Base-by-base conservation (phyloP, 371 early-diverging fungal species). In the Mortierella sp. region DNA sequence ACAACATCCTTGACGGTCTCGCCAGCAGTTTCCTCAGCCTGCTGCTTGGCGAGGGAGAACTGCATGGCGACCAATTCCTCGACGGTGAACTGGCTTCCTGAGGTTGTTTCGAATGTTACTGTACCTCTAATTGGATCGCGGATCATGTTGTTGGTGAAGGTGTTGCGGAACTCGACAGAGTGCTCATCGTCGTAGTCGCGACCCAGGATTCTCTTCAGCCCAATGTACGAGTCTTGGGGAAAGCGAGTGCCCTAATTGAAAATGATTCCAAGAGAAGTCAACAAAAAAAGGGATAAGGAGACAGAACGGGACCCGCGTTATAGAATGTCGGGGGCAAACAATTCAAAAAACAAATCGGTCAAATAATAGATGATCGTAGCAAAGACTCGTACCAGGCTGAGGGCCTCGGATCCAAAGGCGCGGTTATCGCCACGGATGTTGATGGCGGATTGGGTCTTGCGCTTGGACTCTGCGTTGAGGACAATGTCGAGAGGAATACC, bases 41-140 rank as follows among this genome's bases (percentile, higher is more conserved):
- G 96, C 73, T 93, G 87, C 88, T 94, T 95, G 16, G 98, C 98
- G 55, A 97, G 92, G 37, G 94, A 92, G 75, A 99, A 93, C 87
- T 98, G 97, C 94, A 98, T 97, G 5, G 98, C 98, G 71, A 98
- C 94, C 28, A 98, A 88, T 82, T 99, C 98, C 85, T 98, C 97
- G 34, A 95, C 94, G 0, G 94, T 89, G 72, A 91, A 92, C 34
- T 69, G 70, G 34, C 48, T 82, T 67, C 89, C 88, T 28, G 86
- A 78, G 4, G 88, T 82, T 1, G 90, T 89, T 37, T 93, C 91
- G 87, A 98, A 97, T 11, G 88, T 79, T 37, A 91, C 90, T 5
- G 94, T 91, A 76, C 93, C 91, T 24, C 96, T 90, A 13, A 83
- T 87, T 0, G 89, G 84, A 76, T 95, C 95, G n/a, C 90, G 79